Conservation (phyloP, 2,329 filamentous ascomycete genomes). For the Plectosphaerella cucumerina region DNA sequence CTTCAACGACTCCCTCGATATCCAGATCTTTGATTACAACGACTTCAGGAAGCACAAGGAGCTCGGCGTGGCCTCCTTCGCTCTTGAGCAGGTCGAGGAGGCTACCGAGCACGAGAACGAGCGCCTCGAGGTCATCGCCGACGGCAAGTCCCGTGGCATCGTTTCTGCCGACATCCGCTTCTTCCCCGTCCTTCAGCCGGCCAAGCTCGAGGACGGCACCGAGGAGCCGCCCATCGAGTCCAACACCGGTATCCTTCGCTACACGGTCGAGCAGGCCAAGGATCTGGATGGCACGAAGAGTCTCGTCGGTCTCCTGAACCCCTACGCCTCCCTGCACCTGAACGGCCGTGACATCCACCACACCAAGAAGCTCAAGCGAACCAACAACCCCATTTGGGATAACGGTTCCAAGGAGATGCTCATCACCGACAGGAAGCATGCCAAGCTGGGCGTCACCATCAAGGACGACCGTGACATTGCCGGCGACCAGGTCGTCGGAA, state of each 20-base stretch:
- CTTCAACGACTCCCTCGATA: conserved; percentile 79
- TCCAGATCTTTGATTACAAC: conserved; percentile 88
- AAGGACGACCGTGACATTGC: conserved; percentile 91
- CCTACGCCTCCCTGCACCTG: conserved; percentile 81
- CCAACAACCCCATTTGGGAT: conserved; percentile 95
- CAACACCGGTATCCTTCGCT: conserved; percentile 89
- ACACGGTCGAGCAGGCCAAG: conserved; percentile 93
- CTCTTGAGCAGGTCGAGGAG: conserved; percentile 76
- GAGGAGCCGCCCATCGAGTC: conserved; percentile 78
- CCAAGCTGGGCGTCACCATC: conserved; percentile 85
- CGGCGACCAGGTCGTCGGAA: conserved; percentile 79
- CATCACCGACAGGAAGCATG: conserved; percentile 87
- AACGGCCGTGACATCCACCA: conserved; percentile 89
- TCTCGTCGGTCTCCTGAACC: conserved; percentile 84
- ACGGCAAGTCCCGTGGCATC: conserved; percentile 78
- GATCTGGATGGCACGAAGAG: conserved; percentile 92
- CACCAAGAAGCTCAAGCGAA: conserved; percentile 91
- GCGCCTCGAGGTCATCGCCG: conserved; percentile 76
- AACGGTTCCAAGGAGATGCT: conserved; percentile 91
- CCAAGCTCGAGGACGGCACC: conserved; percentile 71
- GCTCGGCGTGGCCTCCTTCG: conserved; percentile 80
- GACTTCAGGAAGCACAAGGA: conserved; percentile 96
- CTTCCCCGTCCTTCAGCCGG: conserved; percentile 82
- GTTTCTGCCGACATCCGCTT: conserved; percentile 83
- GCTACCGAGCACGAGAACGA: conserved; percentile 78